Conservation (phyloP, 225 moss, liverwort and hornwort species). For the Straminergon stramineum region DNA sequence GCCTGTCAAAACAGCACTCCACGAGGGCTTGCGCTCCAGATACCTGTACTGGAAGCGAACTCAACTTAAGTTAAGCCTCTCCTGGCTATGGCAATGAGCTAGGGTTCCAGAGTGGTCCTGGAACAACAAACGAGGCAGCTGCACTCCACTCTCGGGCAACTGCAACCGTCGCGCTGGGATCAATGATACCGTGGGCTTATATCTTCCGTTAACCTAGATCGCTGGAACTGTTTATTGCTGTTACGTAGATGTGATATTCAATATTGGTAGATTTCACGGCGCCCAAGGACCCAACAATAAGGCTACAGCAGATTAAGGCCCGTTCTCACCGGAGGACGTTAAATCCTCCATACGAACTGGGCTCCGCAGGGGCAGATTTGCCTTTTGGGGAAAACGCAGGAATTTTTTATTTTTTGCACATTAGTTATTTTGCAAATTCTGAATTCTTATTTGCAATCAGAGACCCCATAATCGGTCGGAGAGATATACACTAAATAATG, state of each 20-base stretch:
- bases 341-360: too few species aligned
- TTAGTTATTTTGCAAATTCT: too few species aligned
- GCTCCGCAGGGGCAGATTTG: too few species aligned
- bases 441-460: too few species aligned
- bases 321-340: too few species aligned
- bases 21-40: not conserved
- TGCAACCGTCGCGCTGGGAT: not conserved
- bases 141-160: not conserved
- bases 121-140: not conserved
- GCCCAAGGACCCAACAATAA: not conserved
- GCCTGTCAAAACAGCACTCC: not conserved
- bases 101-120: not conserved
- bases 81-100: not conserved
- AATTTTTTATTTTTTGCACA: too few species aligned
- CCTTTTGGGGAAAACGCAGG: too few species aligned
- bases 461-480: too few species aligned
- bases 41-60: not conserved
- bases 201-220: not conserved
- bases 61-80: not conserved
- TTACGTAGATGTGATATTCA: accelerated
- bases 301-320: not conserved
- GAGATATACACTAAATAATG: too few species aligned
- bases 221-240: accelerated
- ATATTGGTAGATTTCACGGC: not conserved
- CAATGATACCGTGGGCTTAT: not conserved